Base-by-base conservation (phyloP, 73 alveolate genomes). In the Stentor coeruleus region DNA sequence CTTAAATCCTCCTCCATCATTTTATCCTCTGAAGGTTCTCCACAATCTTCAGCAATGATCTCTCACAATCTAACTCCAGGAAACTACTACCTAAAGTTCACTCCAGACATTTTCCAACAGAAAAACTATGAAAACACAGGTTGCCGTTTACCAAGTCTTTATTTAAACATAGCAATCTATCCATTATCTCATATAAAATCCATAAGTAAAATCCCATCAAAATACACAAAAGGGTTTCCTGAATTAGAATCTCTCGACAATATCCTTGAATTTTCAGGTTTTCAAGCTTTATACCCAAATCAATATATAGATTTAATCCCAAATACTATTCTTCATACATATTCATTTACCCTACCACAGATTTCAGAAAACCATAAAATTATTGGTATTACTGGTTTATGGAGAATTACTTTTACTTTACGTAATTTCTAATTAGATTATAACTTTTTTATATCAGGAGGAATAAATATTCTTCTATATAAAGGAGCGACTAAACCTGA, bases 401-500 rank as follows among this genome's bases (percentile, higher is more conserved):
- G 42, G 37, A 66, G 33, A 33, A 20, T 66, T 40, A 66, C 36
- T 11, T 66, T 66, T 66, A 11, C 39, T 26, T 31, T 66, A 1
- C 36, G 79, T 66, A 66, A 66, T 14, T 20, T 20, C 33, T 66
- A 66, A 20, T 0, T 33, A 66, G 79, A 20, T 66, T 33, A 66
- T 66, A 40, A 66, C 33, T 66, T 66, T 66, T 2, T 66, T 0
- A 66, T 40, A 28, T 20, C n/a, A 0, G 79, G 79, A 66, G 79
- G 79, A 20, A 37, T 66, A 28, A 26, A 40, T 0, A 20, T 66
- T 14, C 2, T 66, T 0, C 33, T 66, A 49, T 49, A 11, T 49
- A 49, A 49, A 11, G 66, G 20, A 6, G 20, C n/a, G 15, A 33
- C 39, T 14, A 20, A 33, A 28, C 37, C 37, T 31, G 37, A 20